These are phyloP conservation scores for Ustilago shanxiensis DNA, from an alignment of 1,284 basidiomycete genomes.

Conservation along the genomic window DNA sequence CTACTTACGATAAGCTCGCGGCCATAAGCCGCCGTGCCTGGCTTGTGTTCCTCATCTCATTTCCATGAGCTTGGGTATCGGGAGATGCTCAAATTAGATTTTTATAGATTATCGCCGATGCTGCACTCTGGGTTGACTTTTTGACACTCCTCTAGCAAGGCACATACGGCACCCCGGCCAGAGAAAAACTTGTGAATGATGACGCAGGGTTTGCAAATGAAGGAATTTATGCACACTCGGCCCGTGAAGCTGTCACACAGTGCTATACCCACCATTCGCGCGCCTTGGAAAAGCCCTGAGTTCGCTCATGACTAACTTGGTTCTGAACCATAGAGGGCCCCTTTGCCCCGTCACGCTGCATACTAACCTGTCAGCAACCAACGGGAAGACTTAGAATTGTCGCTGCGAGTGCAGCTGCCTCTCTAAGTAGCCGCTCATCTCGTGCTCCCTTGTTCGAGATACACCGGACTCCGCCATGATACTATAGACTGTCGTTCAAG, in stretches of 20 bases:
- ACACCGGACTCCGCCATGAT: not conserved
- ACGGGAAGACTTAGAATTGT: not conserved
- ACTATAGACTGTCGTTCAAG: not conserved
- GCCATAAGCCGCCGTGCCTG: not conserved
- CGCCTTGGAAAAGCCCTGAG: not conserved
- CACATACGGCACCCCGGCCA: not conserved
- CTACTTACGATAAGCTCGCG: slow-evolving; percentile 24
- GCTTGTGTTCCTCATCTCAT: no score
- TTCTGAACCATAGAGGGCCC: no score
- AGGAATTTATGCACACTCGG: not conserved
- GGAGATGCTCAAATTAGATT: not conserved
- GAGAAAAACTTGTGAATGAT: not conserved
- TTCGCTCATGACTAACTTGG: not conserved
- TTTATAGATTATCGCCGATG: not conserved
- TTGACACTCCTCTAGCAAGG: no score
- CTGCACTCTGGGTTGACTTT: not conserved
- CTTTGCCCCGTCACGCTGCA: not conserved
- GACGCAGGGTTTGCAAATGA: not conserved
- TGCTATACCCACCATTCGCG: not conserved
- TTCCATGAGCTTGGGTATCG: not conserved
- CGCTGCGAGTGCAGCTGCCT: no score
- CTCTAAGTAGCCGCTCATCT: no score
- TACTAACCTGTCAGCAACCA: not conserved
- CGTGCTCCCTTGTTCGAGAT: not conserved
- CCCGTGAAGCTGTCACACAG: slow-evolving; percentile 1